These are phyloP conservation scores for Trapa incisa DNA, from an alignment of 345 rosid genomes.

Conservation along the genomic window DNA sequence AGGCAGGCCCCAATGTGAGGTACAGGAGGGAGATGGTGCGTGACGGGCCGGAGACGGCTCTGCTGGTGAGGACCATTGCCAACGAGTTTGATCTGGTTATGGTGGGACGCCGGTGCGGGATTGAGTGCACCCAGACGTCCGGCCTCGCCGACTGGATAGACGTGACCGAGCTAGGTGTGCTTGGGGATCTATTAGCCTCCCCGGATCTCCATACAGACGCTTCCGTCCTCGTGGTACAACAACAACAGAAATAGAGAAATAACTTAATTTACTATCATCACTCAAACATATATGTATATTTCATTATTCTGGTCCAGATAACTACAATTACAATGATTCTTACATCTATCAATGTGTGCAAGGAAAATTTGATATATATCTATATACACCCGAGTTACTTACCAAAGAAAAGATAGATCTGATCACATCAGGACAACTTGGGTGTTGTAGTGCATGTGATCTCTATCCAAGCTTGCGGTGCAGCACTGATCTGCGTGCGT, in stretches of 20 bases:
- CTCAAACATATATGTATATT: too few relatives aligned
- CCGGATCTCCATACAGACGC: neutral
- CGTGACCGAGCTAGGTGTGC: neutral
- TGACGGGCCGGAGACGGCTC: slow-evolving; percentile 9
- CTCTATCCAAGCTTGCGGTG: too few relatives aligned
- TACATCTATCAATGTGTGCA: too few relatives aligned
- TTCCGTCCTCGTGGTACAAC: slow-evolving; percentile 2
- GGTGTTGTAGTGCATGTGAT: too few relatives aligned
- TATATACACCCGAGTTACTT: too few relatives aligned
- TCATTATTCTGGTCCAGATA: too few relatives aligned
- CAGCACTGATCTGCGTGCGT: too few relatives aligned
- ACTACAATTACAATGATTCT: too few relatives aligned
- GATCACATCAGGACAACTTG: too few relatives aligned
- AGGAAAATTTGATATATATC: too few relatives aligned
- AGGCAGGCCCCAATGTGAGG: neutral
- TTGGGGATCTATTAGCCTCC: slow-evolving; percentile 8
- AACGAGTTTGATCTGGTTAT: slow-evolving; percentile 2
- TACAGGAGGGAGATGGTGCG: slow-evolving; percentile 6
- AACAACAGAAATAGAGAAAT: neutral
- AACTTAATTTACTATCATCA: neutral
- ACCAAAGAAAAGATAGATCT: too few relatives aligned
- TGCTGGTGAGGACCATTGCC: slow-evolving; percentile 5
- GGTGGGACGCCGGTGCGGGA: slow-evolving; percentile 4
- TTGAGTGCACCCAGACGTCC: slow-evolving; percentile 3
- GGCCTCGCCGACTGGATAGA: neutral